These are phyloP conservation scores for Pichia sp. DNA, from an alignment of 1,139 yeast species.

Conservation along the genomic window DNA sequence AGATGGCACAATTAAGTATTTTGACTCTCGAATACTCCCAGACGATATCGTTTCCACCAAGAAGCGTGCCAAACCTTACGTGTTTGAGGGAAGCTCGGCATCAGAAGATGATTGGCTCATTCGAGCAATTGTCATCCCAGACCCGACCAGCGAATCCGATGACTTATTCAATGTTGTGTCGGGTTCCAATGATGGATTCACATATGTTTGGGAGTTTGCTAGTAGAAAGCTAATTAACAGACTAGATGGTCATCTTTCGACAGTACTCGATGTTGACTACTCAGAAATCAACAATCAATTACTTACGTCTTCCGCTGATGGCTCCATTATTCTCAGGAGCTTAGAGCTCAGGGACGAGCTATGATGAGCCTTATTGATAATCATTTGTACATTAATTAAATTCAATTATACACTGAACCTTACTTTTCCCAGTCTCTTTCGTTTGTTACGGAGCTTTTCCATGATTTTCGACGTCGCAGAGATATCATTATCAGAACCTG, in stretches of 20 bases:
- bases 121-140: constrained; percentile 35
- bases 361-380: no score
- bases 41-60: constrained; percentile 16
- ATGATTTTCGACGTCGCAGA: constrained; percentile 8
- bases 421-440: constrained; percentile 11
- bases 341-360: no score
- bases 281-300: constrained; percentile 34
- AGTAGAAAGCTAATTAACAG: constrained; percentile 42
- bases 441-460: constrained; percentile 11
- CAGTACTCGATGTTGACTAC: constrained; percentile 52
- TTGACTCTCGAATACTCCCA: constrained; percentile 39
- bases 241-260: constrained; percentile 53
- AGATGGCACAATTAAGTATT: constrained; percentile 51
- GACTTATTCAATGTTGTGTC: constrained; percentile 20
- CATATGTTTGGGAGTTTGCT: constrained; percentile 55
- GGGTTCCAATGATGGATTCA: constrained; percentile 58
- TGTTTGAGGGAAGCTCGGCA: constrained; percentile 54
- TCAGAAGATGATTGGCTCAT: constrained; percentile 48
- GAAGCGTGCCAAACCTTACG: constrained; percentile 37
- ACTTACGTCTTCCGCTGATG: constrained; percentile 44
- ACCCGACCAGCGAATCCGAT: constrained; percentile 10
- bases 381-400: neutral
- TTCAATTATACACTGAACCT: neutral
- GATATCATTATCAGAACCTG: neutral
- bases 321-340: constrained; percentile 39